Evolutionary conservation across 306 rosid genomes (phyloP), one percentile per base, ranked within the genome.

Genomic region (Fragaria vesca): DNA sequence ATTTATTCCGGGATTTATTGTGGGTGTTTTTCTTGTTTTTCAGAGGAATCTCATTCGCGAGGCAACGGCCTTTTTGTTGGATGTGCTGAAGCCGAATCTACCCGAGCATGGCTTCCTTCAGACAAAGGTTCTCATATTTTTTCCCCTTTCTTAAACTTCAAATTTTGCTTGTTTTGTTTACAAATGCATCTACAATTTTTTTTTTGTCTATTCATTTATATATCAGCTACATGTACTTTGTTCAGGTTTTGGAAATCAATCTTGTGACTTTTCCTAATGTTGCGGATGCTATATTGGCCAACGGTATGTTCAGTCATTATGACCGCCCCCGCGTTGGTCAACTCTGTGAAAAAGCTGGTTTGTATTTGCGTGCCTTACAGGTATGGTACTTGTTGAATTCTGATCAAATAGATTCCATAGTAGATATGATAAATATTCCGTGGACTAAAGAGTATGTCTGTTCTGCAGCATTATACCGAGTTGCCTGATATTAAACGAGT

Each of bases 301-400:
- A 95, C 61, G 99, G 99, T 72, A 95, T 95, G 99, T 95, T 95
- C 85, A 90, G 98, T 82, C 98, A 95, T 81, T 95, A 95, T 67
- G 99, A 95, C 68, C 93, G 96, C 78, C 99, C 99, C 71, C 98
- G 98, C 70, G 73, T 93, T 81, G 99, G 91, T 16, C 99, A 95
- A 82, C 97, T 95, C 42, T 91, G 99, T 86, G 99, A 95, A 84
- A 95, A 95, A 83, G 97, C 95, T 83, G 99, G 97, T 75, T 92
- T 95, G 85, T 95, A 87, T 68, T 81, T 93, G 76, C 90, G 99
- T 79, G 98, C 99, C 71, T 83, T 93, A 83, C 99, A 96, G 88
- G 99, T 91, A 85, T 24, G 52, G 84, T 81, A 78, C 57, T 71
- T 77, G 52, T 71, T 76, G 60, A n/a, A 58, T 79, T 82, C 17